These are phyloP conservation scores for Tilletia setariae DNA, from an alignment of 1,284 basidiomycete species.

Conservation along the genomic window DNA sequence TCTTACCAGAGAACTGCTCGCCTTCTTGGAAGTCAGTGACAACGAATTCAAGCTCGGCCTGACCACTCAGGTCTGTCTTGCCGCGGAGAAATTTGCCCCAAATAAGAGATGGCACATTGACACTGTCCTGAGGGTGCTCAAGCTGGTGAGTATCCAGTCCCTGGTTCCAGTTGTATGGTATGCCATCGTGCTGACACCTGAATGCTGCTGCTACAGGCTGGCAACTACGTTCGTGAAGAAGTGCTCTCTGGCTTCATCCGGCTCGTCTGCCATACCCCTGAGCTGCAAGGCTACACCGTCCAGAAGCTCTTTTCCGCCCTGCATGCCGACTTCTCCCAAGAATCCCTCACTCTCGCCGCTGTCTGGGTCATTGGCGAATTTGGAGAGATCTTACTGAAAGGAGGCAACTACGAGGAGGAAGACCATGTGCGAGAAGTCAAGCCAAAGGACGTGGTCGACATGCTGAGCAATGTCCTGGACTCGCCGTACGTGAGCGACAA, in stretches of 20 bases:
- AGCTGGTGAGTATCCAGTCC: slow-evolving; percentile 65
- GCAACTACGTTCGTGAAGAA: slow-evolving; percentile 96
- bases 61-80: slow-evolving; percentile 94
- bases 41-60: slow-evolving; percentile 98
- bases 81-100: slow-evolving; percentile 92
- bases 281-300: slow-evolving; percentile 91
- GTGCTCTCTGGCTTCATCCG: slow-evolving; percentile 92
- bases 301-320: slow-evolving; percentile 87
- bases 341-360: slow-evolving; percentile 84
- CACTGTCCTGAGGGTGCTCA: slow-evolving; percentile 86
- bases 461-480: slow-evolving; percentile 80
- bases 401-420: slow-evolving; percentile 66
- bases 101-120: slow-evolving; percentile 99
- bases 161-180: not conserved
- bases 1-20: slow-evolving; percentile 84
- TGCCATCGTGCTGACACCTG: not conserved
- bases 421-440: slow-evolving; percentile 67
- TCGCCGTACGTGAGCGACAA: slow-evolving; percentile 92
- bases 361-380: slow-evolving; percentile 98
- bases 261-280: slow-evolving; percentile 92
- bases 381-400: slow-evolving; percentile 81
- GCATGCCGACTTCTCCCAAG: slow-evolving; percentile 88
- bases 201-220: slow-evolving; percentile 64
- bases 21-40: slow-evolving; percentile 96
- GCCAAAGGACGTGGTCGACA: slow-evolving; percentile 79